Percentiles rank a stretch among this genome's conserved stretches.
phyloP scores from a whole-genome alignment of 2,329 filamentous ascomycete species.

The Colletotrichum eremochloae region DNA sequence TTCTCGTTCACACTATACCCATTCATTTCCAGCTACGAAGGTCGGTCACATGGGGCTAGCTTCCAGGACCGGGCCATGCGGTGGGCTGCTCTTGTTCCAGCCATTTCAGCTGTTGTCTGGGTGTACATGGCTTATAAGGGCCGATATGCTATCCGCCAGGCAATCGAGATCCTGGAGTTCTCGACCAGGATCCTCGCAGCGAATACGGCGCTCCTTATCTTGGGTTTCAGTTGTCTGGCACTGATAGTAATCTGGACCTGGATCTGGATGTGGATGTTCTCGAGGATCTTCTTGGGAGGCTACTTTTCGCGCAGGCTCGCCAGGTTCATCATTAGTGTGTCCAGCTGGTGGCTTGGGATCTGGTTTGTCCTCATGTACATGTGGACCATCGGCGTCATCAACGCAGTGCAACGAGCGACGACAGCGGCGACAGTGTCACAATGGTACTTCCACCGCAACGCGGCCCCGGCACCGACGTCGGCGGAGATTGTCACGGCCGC shows the following conservation, averaged over 20 bases:
- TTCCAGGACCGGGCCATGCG: conserved; percentile 93
- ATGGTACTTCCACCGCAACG: conserved; percentile 98
- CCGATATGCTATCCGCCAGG: conserved; percentile 83
- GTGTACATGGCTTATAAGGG: conserved; percentile 85
- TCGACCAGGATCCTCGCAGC: conserved; percentile 87
- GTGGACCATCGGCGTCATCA: conserved; percentile 91
- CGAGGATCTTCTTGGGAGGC: conserved; percentile 92
- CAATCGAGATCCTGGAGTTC: conserved; percentile 92
- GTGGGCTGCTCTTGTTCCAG: conserved; percentile 84
- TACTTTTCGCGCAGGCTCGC: conserved; percentile 76
- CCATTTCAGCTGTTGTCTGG: conserved; percentile 81
- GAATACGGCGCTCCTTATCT: conserved; percentile 83
- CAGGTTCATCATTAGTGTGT: conserved; percentile 83
- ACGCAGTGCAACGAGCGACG: conserved; percentile 89
- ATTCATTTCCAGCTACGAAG: conserved; percentile 89
- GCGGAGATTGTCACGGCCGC: conserved; percentile 87
- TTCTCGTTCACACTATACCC: conserved; percentile 93
- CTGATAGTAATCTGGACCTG: conserved; percentile 91
- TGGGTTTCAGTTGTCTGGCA: conserved; percentile 84
- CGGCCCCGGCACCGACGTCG: conserved; percentile 81
- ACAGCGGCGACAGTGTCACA: conserved; percentile 96
- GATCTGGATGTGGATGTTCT: conserved; percentile 97
- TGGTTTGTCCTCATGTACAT: conserved; percentile 96
- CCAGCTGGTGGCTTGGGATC: conserved; percentile 94
- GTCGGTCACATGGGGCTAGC: conserved; percentile 78